A percentile compares a stretch with the other conserved stretches of the same genome.
Conservation (phyloP, 352 stramenopile species). For the Salisapilia sapeloensis region DNA sequence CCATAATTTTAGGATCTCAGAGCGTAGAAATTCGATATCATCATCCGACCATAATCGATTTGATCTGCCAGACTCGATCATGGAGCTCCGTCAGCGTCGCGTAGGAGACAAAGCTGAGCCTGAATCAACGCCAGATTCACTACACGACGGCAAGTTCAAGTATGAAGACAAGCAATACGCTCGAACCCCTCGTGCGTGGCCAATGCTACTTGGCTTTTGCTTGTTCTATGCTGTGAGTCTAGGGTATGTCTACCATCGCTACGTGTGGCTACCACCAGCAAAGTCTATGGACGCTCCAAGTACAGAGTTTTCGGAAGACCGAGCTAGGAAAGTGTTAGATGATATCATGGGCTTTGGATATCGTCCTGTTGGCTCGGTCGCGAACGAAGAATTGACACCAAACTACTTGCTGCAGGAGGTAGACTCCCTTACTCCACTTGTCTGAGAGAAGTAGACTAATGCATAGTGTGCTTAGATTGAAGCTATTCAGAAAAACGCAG, state of each 20-base stretch:
- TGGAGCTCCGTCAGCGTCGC: no score
- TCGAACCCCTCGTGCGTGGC: conserved; percentile 4
- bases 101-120: no score
- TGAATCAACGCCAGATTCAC: no score
- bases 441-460: conserved; percentile 1
- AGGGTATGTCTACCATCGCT: conserved; percentile 14
- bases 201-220: conserved; percentile 18
- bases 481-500: conserved; percentile 17
- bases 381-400: conserved; percentile 49
- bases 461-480: conserved; percentile 21
- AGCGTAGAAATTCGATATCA: no score
- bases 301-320: conserved; percentile 24
- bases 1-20: no score
- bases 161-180: conserved; percentile 2
- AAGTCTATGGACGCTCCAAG: conserved; percentile 13
- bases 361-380: conserved; percentile 34
- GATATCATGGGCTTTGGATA: conserved; percentile 59
- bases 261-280: conserved; percentile 37
- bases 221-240: conserved; percentile 22
- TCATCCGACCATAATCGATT: no score
- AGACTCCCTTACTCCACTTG: neutral
- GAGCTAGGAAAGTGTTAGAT: conserved; percentile 37
- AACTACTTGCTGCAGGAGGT: conserved; percentile 33
- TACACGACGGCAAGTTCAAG: no score
- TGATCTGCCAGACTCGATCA: no score